phyloP scores from a whole-genome alignment of 768 basidiomycete genomes.

The Agrocybe praecox region DNA sequence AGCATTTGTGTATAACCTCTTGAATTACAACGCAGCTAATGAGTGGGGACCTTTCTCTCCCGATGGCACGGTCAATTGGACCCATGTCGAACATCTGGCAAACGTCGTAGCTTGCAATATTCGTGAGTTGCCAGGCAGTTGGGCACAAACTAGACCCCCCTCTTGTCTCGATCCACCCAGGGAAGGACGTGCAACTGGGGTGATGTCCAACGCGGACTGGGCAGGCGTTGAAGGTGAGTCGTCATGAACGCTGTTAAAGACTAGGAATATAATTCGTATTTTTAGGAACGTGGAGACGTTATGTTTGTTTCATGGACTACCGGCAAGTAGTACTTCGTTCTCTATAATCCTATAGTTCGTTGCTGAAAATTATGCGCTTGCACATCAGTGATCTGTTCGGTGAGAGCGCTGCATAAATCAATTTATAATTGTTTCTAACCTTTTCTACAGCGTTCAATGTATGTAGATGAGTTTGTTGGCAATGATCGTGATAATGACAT shows the following conservation, averaged over 20 bases:
- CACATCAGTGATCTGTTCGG: constrained; percentile 17
- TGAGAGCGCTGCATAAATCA: constrained; percentile 4
- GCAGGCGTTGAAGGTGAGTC: constrained; percentile 64
- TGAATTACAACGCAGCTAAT: constrained; percentile 52
- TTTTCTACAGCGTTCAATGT: constrained; percentile 50
- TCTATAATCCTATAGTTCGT: too few relatives aligned
- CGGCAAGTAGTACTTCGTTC: constrained; percentile 39
- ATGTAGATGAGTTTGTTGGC: constrained; percentile 9
- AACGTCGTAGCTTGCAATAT: constrained; percentile 57
- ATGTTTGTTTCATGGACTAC: constrained; percentile 81
- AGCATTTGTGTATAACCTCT: constrained; percentile 64
- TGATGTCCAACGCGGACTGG: constrained; percentile 54
- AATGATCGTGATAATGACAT: not conserved
- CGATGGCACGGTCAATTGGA: constrained; percentile 56
- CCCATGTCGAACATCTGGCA: constrained; percentile 61
- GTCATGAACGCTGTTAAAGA: not conserved
- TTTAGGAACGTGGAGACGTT: constrained; percentile 67
- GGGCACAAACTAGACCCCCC: constrained; percentile 45
- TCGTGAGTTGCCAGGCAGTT: constrained; percentile 41
- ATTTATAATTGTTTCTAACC: not conserved
- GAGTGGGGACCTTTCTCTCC: constrained; percentile 62
- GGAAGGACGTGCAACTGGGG: constrained; percentile 45
- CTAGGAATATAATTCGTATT: not conserved
- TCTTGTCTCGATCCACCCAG: constrained; percentile 51
- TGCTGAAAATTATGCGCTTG: not conserved